Evolutionary conservation across 495 filamentous ascomycete genomes (phyloP).

Genomic region (Penicillium silybi): DNA sequence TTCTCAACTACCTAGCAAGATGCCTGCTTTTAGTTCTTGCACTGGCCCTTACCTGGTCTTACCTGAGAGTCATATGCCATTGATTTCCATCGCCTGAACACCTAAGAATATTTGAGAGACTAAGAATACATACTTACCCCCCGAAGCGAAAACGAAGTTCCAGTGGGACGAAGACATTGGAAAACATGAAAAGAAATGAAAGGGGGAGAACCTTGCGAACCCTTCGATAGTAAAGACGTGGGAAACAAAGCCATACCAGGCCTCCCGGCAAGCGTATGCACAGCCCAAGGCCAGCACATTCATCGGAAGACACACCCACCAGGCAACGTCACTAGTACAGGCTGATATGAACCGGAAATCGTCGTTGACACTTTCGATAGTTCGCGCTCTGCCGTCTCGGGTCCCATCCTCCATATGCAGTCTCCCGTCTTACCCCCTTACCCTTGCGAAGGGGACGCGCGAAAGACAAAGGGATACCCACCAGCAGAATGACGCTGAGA

Average conservation of each 20-base stretch:
- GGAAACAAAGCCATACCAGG: constrained; percentile 17
- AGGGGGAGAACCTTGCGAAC: constrained; percentile 8
- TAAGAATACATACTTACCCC: constrained; percentile 54
- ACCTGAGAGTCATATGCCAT: constrained; percentile 39
- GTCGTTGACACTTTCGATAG: background rate
- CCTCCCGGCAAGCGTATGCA: constrained; percentile 1
- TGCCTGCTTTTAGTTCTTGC: constrained; percentile 33
- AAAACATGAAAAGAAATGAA: constrained; percentile 20
- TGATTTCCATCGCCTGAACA: constrained; percentile 18
- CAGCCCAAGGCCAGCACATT: constrained; percentile 1
- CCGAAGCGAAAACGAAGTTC: constrained; percentile 14
- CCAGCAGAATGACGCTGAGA: constrained; percentile 40
- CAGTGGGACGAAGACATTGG: constrained; percentile 9
- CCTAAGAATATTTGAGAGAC: constrained; percentile 20
- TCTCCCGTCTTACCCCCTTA: constrained; percentile 44
- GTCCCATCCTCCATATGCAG: constrained; percentile 7
- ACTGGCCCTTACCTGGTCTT: constrained; percentile 66
- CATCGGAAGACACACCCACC: background rate
- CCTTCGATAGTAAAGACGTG: constrained; percentile 16
- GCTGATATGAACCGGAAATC: background rate
- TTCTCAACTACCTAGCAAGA: constrained; percentile 27
- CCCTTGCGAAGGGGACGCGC: constrained; percentile 56
- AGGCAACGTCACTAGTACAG: background rate
- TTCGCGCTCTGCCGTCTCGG: constrained; percentile 4
- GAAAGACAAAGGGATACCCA: constrained; percentile 45